These are phyloP conservation scores for Colletotrichum sp. DNA, from an alignment of 2,329 filamentous ascomycete genomes.

Conservation along the genomic window DNA sequence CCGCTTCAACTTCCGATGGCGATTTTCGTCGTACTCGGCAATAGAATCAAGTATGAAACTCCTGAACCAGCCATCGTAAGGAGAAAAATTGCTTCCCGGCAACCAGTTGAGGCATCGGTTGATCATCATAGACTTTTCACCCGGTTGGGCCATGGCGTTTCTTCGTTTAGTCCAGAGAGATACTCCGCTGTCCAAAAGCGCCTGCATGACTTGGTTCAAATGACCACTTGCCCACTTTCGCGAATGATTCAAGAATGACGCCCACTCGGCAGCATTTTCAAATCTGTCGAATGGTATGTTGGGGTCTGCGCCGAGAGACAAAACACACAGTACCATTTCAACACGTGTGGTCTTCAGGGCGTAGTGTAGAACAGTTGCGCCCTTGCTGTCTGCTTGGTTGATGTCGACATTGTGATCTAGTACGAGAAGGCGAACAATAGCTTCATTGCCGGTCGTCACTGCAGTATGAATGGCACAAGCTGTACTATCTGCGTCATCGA, in stretches of 20 bases:
- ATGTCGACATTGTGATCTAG: accelerated
- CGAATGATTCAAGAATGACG: accelerated
- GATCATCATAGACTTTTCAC: background rate
- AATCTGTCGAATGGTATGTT: accelerated
- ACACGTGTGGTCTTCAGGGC: accelerated
- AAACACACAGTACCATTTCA: accelerated
- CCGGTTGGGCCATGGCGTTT: accelerated
- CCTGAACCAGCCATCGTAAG: background rate
- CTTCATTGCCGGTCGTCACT: accelerated
- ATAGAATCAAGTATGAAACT: background rate
- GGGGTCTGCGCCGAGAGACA: background rate
- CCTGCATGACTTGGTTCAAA: background rate
- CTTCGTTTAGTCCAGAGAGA: background rate
- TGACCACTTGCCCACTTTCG: accelerated
- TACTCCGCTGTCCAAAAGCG: background rate
- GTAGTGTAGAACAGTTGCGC: accelerated
- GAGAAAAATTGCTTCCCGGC: accelerated
- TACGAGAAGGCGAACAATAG: accelerated
- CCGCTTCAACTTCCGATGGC: background rate
- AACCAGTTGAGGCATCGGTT: accelerated
- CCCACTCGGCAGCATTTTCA: accelerated
- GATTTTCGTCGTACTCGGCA: background rate
- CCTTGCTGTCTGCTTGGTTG: accelerated
- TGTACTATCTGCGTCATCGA: background rate
- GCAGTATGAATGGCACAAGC: background rate